Evolutionary conservation across 1,284 basidiomycete genomes (phyloP), one percentile per base, ranked within the genome.

Genomic region (Waitea zeae): DNA sequence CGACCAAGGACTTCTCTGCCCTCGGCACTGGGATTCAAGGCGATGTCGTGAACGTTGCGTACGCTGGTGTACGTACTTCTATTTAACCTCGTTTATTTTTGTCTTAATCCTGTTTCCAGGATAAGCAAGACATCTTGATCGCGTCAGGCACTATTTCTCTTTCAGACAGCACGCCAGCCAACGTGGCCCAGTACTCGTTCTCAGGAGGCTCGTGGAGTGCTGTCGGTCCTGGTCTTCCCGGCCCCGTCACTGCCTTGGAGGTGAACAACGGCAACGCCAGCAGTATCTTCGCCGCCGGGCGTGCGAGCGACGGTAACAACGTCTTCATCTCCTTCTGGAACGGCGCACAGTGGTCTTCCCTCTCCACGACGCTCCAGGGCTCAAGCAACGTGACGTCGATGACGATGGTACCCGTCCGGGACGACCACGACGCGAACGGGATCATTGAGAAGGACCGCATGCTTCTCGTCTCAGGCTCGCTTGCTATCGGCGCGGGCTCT

Each of bases 231-330:
- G 56, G 65, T 9, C 62, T 95, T 12, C 86, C 89, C 30, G 93
- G 93, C 2, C 87, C 89, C 1, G 84, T 90, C 0, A 82, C 87
- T 5, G 88, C 93, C 11, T 53, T 96, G 35, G 80, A 79, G 37
- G 77, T 92, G 35, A 84, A 97, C 53, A 64, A 80, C 44, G 67
- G 70, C 20, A 87, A 95, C 49, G 54, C 58, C 1, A 80, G 72
- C 44, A 92, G 82, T 47, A 71, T 97, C 43, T 97, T 92, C 48
- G 86, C 83, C 30, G 84, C 89, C 30, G 93, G 93, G 39, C 69
- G 70, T 26, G 62, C 71, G 3, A 54, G 52, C 5, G 66, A 76
- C 40, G 72, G 69, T 19, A 61, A 63, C 5, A 57, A 64, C 1
- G 61, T 84, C 0, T 93, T 87, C 58, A 54, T 95, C 38, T 62